Base-by-base conservation (phyloP, 331 rosid genomes). In the Telfairia occidentalis region DNA sequence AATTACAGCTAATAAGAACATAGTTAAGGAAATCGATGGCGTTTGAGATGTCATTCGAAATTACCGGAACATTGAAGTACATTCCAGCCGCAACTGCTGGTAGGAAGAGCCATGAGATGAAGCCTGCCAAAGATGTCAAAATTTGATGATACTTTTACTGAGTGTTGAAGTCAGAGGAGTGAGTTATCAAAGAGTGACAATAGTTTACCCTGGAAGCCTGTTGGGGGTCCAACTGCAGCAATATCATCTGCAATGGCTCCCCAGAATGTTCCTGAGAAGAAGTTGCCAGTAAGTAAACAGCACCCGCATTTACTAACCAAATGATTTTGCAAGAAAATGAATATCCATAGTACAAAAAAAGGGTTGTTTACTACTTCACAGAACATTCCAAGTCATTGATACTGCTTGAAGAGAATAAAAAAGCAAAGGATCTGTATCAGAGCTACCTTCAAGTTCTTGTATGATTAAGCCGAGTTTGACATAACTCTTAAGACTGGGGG, bases 191-290 rank as follows among this genome's bases (percentile, higher is more conserved):
- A 19, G 50, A 67, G 61, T 16, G 64, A 60, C 18, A 4, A 63
- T 59, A 49, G 71, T 46, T 40, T 82, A 94, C 98, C 98, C 73
- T 94, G 97, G 81, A 94, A 94, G 73, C 98, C 96, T 2, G 97
- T 89, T 21, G 98, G 97, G 10, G 98, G 89, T 75, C 79, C 96
- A 77, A 83, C 91, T 48, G 87, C 88, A 43, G 59, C 79, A 67
- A 83, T 28, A 18, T 91, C 97, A 40, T 87, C 91, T 3, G 71
- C 76, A 76, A 94, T 26, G 49, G 84, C 59, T 29, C 81, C 92
- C 98, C 97, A 94, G 83, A 91, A 89, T 72, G 88, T 83, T 82
- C 91, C 97, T 94, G 82, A 49, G 73, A 11, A 57, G 46, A 18
- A 76, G 8, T 77, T 72, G 55, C 38, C 61, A 59, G 35, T 35